Evolutionary conservation across 2,329 filamentous ascomycete genomes (phyloP), one percentile per base, ranked within the genome.

Genomic region (Colletotrichum plurivorum): DNA sequence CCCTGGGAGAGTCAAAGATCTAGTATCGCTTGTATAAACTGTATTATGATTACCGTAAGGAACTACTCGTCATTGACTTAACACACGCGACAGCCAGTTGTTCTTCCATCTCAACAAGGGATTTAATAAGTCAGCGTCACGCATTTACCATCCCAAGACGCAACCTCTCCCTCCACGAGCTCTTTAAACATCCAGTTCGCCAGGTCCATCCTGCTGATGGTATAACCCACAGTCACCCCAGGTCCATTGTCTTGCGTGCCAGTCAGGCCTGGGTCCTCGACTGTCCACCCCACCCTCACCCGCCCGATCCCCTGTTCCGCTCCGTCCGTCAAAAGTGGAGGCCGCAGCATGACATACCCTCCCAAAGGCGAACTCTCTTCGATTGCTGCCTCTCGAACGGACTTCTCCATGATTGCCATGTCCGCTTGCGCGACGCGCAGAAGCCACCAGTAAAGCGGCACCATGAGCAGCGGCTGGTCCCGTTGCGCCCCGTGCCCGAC

Each of bases 1-100:
- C 15, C 13, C 15, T n/a, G 13, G 51, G 56, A n/a, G 59, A 18
- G 5, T 1, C 51, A 10, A 63, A 22, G 20, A 41, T 67, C 6
- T 67, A 94, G 75, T 36, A 10, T 36, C 31, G 10, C 31, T 2
- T 36, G 22, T 4, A 25, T 25, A 25, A 25, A 1, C 4, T 4
- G 22, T 5, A 25, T 25, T 5, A 25, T 25, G 22, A 25, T 4
- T 25, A 4, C 4, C 22, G 22, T 25, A 25, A 25, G 22, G 22
- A 36, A 36, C 9, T 36, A 36, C 31, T 36, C 8, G 8, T 10
- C 10, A 10, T 36, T 36, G 31, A 12, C 9, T 2, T 36, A 36
- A 36, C 31, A 10, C 31, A 10, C 8, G 8, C 6, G 8, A 36
- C 8, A 36, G 31, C 6, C 31, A 36, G 6, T 36, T 4, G 22